phyloP scores from a whole-genome alignment of 805 yeast genomes.

The Saccharomycopsis synnaedendra region DNA sequence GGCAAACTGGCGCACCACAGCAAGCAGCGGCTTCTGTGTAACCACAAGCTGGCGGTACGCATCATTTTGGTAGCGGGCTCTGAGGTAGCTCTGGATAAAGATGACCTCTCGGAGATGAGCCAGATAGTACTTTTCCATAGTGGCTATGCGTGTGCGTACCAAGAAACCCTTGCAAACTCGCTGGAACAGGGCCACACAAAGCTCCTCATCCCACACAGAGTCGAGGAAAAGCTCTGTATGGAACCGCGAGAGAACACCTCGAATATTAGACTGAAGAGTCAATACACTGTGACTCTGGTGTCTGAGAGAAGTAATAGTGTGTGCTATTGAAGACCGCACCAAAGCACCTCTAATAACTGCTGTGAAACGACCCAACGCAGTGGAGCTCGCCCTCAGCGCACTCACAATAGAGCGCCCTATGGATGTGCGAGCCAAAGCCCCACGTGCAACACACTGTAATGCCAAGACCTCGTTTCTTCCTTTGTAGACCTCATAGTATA shows the following conservation, averaged over 20 bases:
- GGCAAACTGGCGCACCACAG: constrained; percentile 68
- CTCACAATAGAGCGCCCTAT: constrained; percentile 30
- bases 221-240: constrained; percentile 41
- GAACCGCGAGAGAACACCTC: constrained; percentile 56
- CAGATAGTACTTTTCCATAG: constrained; percentile 36
- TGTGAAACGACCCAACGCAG: constrained; percentile 20
- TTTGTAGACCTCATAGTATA: constrained; percentile 4
- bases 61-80: constrained; percentile 52
- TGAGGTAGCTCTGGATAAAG: constrained; percentile 63
- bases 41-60: constrained; percentile 67
- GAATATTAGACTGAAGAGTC: constrained; percentile 41
- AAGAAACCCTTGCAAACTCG: constrained; percentile 30
- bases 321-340: constrained; percentile 23
- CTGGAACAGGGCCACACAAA: constrained; percentile 40
- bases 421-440: constrained; percentile 32
- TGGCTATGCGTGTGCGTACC: constrained; percentile 21
- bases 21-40: constrained; percentile 65
- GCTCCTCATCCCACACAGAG: constrained; percentile 31
- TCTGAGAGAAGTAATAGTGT: constrained; percentile 21
- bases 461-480: constrained; percentile 18
- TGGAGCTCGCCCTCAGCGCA: constrained; percentile 25
- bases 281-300: too few relatives aligned
- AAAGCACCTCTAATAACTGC: constrained; percentile 34
- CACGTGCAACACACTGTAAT: constrained; percentile 33
- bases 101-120: constrained; percentile 46